Conservation (phyloP, 2,329 filamentous ascomycete genomes). For the Emergomyces africanus region DNA sequence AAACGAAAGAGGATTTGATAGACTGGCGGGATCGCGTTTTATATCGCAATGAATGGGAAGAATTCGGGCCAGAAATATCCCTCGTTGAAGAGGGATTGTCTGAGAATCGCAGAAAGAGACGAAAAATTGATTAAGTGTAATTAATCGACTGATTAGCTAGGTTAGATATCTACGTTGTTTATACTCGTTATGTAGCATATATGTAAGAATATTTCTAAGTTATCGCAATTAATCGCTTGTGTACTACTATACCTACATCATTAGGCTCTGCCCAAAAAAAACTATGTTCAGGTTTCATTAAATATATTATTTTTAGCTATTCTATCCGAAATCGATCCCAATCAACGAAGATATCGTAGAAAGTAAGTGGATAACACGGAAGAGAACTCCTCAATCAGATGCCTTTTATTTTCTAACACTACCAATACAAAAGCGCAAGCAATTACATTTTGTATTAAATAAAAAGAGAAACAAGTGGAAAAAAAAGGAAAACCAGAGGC, state of each 20-base stretch:
- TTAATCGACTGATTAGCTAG: neutral
- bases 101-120: slow-evolving; percentile 19
- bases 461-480: neutral
- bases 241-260: neutral
- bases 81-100: slow-evolving; percentile 20
- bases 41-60: slow-evolving; percentile 41
- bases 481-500: too few relatives aligned
- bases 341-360: neutral
- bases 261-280: neutral
- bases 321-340: neutral
- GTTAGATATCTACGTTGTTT: neutral
- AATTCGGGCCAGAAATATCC: slow-evolving; percentile 19
- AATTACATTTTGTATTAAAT: neutral
- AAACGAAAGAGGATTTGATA: slow-evolving; percentile 23
- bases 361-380: neutral
- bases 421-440: neutral
- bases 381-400: too few relatives aligned
- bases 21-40: slow-evolving; percentile 37
- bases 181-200: neutral
- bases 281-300: neutral
- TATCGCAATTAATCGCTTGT: neutral
- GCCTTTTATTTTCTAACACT: neutral
- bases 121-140: slow-evolving; percentile 12
- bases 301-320: neutral
- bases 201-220: neutral